Evolutionary conservation across 306 rosid species (phyloP).

Genomic region (Fragaria ananassa): DNA sequence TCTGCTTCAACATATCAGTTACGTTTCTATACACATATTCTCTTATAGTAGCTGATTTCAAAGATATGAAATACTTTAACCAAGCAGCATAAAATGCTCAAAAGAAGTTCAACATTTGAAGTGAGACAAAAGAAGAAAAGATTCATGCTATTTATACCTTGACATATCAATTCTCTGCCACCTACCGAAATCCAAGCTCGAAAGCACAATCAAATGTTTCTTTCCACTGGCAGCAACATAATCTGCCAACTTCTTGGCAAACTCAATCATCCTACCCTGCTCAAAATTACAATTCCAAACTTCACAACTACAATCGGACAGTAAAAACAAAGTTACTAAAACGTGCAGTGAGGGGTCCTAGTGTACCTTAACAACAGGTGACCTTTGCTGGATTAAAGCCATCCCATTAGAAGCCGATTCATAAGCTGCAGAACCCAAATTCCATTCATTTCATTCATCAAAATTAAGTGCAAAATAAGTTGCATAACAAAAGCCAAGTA

Average conservation of each 20-base stretch:
- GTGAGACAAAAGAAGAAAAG: background rate
- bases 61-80: background rate
- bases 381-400: constrained; percentile 78
- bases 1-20: background rate
- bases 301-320: background rate
- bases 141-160: constrained; percentile 39
- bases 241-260: constrained; percentile 70
- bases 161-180: constrained; percentile 84
- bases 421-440: constrained; percentile 53
- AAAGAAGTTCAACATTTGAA: background rate
- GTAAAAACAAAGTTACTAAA: background rate
- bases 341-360: background rate
- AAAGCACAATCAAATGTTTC: constrained; percentile 71
- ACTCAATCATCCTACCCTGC: constrained; percentile 77
- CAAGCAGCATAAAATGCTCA: background rate
- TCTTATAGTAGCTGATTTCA: background rate
- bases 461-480: background rate
- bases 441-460: background rate
- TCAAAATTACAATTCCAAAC: constrained; percentile 15
- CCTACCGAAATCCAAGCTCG: constrained; percentile 87
- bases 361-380: constrained; percentile 67
- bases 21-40: background rate
- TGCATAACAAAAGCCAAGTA: background rate
- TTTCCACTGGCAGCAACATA: constrained; percentile 62
- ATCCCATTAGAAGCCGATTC: constrained; percentile 60